Base-by-base conservation (phyloP, 1,139 yeast species). In the Debaryomycetaceae sp. region DNA sequence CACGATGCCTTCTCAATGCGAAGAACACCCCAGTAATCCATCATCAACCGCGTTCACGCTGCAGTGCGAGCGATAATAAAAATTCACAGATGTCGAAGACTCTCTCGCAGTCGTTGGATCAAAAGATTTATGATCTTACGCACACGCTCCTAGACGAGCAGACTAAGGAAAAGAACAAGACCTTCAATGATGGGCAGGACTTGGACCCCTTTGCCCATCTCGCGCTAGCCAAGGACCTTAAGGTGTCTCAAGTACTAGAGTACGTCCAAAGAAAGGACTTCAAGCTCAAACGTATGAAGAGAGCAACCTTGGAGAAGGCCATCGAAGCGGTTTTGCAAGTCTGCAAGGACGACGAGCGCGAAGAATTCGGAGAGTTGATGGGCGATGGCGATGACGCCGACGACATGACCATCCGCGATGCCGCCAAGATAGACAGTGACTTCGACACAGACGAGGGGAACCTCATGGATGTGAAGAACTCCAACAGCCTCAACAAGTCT, bases 401-500 rank as follows among this genome's bases (percentile, higher is more conserved):
- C 16, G 34, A 23, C 11, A 13, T 17, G 21, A 18, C 18, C 4
- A 16, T 23, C 11, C 27, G 58, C 21, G 55, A 53, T 19, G 48
- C 46, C 5, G 46, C 43, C 2, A 39, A 38, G 10, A 35, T 43
- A 4, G 66, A 65, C 29, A 65, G 67, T 27, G 75, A 69, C 26
- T 57, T 59, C 28, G 72, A 65, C n/a, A 25, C 22, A 11, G 68
- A 63, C 34, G 64, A 58, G 15, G 62, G 61, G 13, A 71, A 75
- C 18, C 46, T 84, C 39, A 77, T 85, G 83, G 77, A 72, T 2
- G 68, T 66, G 2, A 62, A 61, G 28, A 83, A 79, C 38, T 48
- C 64, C 3, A 88, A 86, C 46, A 64, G 74, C 3, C 70, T 85
- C 58, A 89, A 89, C 52, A 84, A 80, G 47, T 75, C 83, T 16